A percentile compares a stretch with the other conserved stretches of the same genome.
Evolutionary conservation across 371 early-diverging fungal genomes (phyloP).

Genomic region (Dinochytrium kinnereticum): DNA sequence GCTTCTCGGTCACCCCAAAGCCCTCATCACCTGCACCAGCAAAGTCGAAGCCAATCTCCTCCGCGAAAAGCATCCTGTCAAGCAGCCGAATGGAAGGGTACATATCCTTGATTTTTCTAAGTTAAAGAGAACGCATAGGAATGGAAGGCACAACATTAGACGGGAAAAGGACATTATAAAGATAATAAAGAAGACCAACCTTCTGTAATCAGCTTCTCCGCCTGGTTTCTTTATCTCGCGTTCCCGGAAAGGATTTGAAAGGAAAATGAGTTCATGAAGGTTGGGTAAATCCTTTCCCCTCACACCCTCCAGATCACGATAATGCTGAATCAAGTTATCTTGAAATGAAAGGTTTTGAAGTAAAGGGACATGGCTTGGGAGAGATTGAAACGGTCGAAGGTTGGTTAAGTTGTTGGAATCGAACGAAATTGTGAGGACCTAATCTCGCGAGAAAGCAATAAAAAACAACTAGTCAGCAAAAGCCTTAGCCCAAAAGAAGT

Average conservation of each 20-base stretch:
- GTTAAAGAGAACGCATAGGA: not conserved
- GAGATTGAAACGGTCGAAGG: constrained; percentile 59
- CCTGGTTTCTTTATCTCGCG: constrained; percentile 56
- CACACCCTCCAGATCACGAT: constrained; percentile 57
- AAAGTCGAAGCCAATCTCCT: constrained; percentile 31
- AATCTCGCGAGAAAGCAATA: not conserved
- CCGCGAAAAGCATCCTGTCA: constrained; percentile 47
- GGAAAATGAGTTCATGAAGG: constrained; percentile 58
- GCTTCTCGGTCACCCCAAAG: constrained; percentile 28
- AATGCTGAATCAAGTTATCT: constrained; percentile 57
- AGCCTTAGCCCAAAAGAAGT: not conserved
- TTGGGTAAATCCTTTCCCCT: constrained; percentile 56
- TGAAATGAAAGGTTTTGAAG: constrained; percentile 63
- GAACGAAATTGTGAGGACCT: constrained; percentile 61
- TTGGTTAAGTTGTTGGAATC: constrained; percentile 55
- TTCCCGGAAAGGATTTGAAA: constrained; percentile 60
- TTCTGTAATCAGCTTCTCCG: constrained; percentile 49
- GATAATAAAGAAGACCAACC: constrained; percentile 24
- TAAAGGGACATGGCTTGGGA: constrained; percentile 59
- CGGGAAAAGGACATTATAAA: not conserved
- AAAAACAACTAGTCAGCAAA: not conserved
- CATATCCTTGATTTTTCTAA: constrained; percentile 48
- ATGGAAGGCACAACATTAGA: not conserved
- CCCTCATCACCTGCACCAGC: constrained; percentile 22
- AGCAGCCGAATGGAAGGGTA: constrained; percentile 62